Percentiles rank a stretch among this genome's conserved stretches.
Conservation (phyloP, 441 rosid species). For the Hura crepitans region DNA sequence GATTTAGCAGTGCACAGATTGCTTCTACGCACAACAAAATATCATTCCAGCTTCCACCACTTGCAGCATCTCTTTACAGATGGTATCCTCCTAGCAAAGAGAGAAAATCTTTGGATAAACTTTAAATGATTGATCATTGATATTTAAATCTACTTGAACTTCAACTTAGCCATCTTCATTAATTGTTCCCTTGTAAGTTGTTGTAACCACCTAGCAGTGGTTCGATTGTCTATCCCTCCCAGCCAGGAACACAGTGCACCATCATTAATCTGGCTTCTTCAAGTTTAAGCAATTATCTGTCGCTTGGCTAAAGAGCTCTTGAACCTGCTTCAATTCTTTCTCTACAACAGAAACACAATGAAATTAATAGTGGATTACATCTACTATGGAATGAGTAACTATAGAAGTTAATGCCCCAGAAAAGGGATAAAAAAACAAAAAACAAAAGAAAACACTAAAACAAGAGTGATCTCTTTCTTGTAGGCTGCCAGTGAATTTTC, state of each 20-base stretch:
- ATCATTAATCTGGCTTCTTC: conserved; percentile 63
- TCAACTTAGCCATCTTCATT: not conserved
- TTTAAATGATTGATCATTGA: not conserved
- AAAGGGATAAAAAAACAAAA: not conserved
- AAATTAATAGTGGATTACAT: not conserved
- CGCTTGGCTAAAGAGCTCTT: conserved; percentile 70
- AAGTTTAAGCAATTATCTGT: conserved; percentile 83
- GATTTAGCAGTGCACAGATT: not conserved
- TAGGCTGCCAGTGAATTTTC: not conserved
- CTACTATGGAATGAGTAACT: not conserved
- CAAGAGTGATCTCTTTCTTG: not conserved
- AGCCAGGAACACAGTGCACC: not conserved
- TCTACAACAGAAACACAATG: conserved; percentile 40
- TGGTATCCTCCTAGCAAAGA: not conserved
- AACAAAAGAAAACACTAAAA: not conserved
- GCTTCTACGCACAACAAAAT: not conserved
- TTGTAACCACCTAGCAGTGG: not conserved
- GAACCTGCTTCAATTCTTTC: conserved; percentile 76
- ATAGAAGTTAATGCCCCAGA: not conserved
- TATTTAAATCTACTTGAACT: not conserved
- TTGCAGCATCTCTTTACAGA: not conserved
- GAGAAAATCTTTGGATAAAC: not conserved
- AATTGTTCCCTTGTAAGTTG: not conserved
- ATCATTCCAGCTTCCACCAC: not conserved
- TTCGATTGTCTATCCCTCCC: not conserved